These are phyloP conservation scores for Rosa persica DNA, from an alignment of 306 rosid species.

Conservation along the genomic window DNA sequence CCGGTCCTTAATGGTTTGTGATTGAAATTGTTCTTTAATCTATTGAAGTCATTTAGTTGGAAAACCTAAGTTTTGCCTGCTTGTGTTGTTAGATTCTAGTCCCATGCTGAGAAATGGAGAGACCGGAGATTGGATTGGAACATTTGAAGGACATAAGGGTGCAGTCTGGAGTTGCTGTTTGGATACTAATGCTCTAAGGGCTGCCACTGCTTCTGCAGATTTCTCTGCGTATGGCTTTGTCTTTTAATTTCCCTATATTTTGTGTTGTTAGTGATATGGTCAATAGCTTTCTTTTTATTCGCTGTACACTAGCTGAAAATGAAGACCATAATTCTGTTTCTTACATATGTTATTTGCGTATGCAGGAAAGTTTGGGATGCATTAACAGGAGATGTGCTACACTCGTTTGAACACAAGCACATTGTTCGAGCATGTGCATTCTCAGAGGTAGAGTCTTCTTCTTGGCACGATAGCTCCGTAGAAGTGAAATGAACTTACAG, in stretches of 20 bases:
- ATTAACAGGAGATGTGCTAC: constrained; percentile 83
- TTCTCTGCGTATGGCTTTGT: constrained; percentile 70
- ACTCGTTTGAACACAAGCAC: constrained; percentile 97
- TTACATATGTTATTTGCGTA: not conserved
- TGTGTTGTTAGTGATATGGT: not conserved
- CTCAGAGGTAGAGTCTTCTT: constrained; percentile 64
- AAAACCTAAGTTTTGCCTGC: not conserved
- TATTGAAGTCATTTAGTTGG: not conserved
- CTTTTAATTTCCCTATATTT: not conserved
- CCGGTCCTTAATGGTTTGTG: not conserved
- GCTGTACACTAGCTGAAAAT: not conserved
- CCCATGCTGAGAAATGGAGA: constrained; percentile 99
- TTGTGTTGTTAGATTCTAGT: constrained; percentile 60
- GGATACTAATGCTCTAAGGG: constrained; percentile 92
- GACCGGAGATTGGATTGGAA: constrained; percentile 99
- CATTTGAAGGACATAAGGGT: constrained; percentile 98
- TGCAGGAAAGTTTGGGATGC: constrained; percentile 99
- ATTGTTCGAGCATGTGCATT: constrained; percentile 95
- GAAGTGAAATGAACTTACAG: not conserved
- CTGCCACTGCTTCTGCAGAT: constrained; percentile 98
- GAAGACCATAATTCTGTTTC: not conserved
- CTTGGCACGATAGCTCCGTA: not conserved
- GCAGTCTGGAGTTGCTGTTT: constrained; percentile 99
- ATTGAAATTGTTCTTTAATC: not conserved
- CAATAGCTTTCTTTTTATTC: not conserved